phyloP scores from a whole-genome alignment of 2,329 filamentous ascomycete species.

The Fusarium mangiferae region DNA sequence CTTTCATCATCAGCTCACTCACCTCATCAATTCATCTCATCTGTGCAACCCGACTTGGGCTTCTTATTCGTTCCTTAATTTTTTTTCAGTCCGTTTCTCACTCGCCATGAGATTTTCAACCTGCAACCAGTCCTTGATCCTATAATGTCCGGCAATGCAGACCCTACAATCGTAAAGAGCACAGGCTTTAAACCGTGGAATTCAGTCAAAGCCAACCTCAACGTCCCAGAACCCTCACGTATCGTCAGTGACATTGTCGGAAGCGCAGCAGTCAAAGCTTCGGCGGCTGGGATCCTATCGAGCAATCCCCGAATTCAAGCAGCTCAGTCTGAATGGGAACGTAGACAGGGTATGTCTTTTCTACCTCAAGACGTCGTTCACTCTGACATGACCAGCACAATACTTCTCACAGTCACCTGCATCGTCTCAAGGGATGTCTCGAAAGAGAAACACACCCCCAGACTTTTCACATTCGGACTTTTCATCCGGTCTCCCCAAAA shows the following conservation, averaged over 20 bases:
- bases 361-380: not conserved
- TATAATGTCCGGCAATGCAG: not conserved
- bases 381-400: slow-evolving; percentile 21
- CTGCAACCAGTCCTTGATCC: slow-evolving; percentile 8
- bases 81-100: not conserved
- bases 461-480: slow-evolving; percentile 5
- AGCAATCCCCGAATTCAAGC: slow-evolving; percentile 41
- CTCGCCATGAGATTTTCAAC: not conserved
- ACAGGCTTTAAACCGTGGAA: slow-evolving; percentile 33
- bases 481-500: slow-evolving; percentile 1
- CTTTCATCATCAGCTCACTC: not conserved
- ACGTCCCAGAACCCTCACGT: slow-evolving; percentile 16
- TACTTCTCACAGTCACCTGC: not conserved
- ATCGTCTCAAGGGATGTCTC: not conserved
- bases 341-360: slow-evolving; percentile 9
- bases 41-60: not conserved
- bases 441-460: slow-evolving; percentile 22
- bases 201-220: slow-evolving; percentile 10
- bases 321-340: slow-evolving; percentile 47
- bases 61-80: not conserved
- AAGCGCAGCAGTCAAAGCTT: not conserved
- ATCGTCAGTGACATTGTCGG: slow-evolving; percentile 41
- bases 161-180: slow-evolving; percentile 24
- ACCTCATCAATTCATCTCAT: not conserved
- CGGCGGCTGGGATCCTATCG: slow-evolving; percentile 11